Percentiles rank a stretch among this genome's conserved stretches.
Conservation (phyloP, 164 flowering plant species). For the Sextonia rubra region DNA sequence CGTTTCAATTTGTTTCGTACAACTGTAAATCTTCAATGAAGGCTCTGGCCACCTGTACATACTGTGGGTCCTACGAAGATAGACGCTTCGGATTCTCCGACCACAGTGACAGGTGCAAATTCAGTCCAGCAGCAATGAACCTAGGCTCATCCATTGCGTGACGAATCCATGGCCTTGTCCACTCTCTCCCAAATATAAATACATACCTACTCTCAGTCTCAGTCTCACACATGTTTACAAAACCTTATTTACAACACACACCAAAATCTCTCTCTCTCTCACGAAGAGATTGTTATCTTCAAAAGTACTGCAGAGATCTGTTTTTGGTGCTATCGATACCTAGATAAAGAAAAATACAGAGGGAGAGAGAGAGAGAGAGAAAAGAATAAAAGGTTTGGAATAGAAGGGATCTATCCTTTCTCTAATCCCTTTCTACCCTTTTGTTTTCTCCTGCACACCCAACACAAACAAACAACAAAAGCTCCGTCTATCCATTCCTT, state of each 20-base stretch:
- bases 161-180: too few species aligned
- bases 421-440: constrained; percentile 21
- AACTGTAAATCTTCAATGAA: too few species aligned
- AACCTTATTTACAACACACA: background rate
- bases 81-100: too few species aligned
- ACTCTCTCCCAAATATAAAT: too few species aligned
- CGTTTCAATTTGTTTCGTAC: too few species aligned
- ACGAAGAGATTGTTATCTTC: background rate
- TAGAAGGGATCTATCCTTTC: constrained; percentile 12
- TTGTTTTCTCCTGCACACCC: constrained; percentile 31
- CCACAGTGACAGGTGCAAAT: too few species aligned
- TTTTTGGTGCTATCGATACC: constrained; percentile 10
- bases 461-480: constrained; percentile 2
- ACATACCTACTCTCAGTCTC: too few species aligned
- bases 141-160: too few species aligned
- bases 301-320: constrained; percentile 7
- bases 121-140: too few species aligned
- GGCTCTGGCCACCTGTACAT: too few species aligned
- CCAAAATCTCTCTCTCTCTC: background rate
- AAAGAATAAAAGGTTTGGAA: background rate
- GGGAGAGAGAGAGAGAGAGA: background rate
- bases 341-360: background rate
- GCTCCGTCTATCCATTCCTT: background rate
- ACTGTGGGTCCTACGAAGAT: too few species aligned
- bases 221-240: too few species aligned